These are phyloP conservation scores for Trichosanthes cucumerina DNA, from an alignment of 306 rosid genomes.

Conservation along the genomic window DNA sequence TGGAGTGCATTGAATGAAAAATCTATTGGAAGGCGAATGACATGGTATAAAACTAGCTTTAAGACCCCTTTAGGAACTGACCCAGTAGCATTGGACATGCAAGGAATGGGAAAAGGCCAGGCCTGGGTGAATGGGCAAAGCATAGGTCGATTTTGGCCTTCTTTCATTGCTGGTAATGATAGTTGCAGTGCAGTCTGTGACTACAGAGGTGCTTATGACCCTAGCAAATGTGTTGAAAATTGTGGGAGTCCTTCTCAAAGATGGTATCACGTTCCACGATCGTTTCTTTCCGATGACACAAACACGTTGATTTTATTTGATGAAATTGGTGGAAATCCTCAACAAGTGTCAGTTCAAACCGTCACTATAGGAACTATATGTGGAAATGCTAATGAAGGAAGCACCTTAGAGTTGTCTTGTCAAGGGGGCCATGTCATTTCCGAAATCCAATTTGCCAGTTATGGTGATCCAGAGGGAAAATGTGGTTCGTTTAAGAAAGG, in stretches of 20 bases:
- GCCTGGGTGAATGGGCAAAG: background rate
- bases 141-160: conserved; percentile 20
- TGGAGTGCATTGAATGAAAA: background rate
- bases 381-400: conserved; percentile 25
- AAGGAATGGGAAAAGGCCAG: background rate
- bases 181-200: conserved; percentile 38
- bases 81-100: background rate
- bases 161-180: conserved; percentile 16
- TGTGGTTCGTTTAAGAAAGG: no score
- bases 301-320: conserved; percentile 38
- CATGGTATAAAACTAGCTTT: conserved; percentile 8
- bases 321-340: conserved; percentile 39
- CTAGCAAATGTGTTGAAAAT: conserved; percentile 27
- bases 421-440: conserved; percentile 18
- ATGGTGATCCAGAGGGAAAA: conserved; percentile 29
- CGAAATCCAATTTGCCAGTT: conserved; percentile 34
- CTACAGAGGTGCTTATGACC: conserved; percentile 28
- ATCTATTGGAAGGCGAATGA: background rate
- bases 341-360: conserved; percentile 22
- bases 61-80: background rate
- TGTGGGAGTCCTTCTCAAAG: conserved; percentile 44
- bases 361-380: conserved; percentile 16
- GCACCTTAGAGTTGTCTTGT: conserved; percentile 31
- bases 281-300: conserved; percentile 15
- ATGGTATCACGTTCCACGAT: conserved; percentile 48